Conservation (phyloP, 495 filamentous ascomycete genomes). For the Chlorociboria aeruginascens region DNA sequence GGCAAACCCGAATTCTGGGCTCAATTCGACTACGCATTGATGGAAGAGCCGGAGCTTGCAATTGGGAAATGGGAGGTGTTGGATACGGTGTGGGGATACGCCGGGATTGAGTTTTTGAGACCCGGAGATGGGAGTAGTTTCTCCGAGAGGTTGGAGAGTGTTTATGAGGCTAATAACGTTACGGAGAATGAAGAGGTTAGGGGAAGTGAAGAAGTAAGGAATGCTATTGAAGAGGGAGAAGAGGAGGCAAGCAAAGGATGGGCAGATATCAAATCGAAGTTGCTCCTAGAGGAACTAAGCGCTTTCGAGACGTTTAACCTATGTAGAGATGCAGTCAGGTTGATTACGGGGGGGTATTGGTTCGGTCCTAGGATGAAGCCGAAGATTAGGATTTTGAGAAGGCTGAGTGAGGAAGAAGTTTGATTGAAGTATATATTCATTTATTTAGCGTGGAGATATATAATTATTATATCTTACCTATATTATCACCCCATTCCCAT, state of each 20-base stretch:
- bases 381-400: constrained; percentile 43
- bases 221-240: constrained; percentile 18
- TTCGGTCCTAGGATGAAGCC: constrained; percentile 47
- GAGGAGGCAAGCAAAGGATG: constrained; percentile 21
- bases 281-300: constrained; percentile 8
- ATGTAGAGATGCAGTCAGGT: constrained; percentile 20
- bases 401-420: constrained; percentile 10
- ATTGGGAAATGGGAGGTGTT: constrained; percentile 64
- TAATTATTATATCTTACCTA: too few species aligned
- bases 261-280: constrained; percentile 3
- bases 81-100: constrained; percentile 55
- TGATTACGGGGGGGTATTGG: constrained; percentile 49
- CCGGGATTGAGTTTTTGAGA: constrained; percentile 52
- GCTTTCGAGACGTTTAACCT: constrained; percentile 12
- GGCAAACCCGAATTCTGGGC: constrained; percentile 62
- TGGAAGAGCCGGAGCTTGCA: constrained; percentile 47
- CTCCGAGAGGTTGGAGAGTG: constrained; percentile 16
- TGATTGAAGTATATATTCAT: too few species aligned
- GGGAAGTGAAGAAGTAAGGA: constrained; percentile 12
- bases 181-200: constrained; percentile 8
- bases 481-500: too few species aligned
- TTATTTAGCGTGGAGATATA: too few species aligned
- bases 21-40: constrained; percentile 68
- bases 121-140: constrained; percentile 28
- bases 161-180: constrained; percentile 20